Evolutionary conservation across 768 basidiomycete genomes (phyloP), one percentile per base, ranked within the genome.

Genomic region (Suillus paluster): DNA sequence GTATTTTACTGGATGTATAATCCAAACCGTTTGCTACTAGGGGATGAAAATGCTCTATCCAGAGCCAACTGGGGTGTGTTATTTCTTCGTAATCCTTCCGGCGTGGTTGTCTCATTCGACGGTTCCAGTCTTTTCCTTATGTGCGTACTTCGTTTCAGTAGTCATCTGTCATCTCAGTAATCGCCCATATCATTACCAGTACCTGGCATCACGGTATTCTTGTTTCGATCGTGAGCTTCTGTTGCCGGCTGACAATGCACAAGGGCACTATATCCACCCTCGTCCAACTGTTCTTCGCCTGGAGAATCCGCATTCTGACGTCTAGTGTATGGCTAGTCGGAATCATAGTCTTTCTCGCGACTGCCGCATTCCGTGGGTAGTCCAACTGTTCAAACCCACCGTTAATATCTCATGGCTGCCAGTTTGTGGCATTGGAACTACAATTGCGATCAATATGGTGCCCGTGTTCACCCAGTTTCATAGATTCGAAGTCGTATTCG

Each of bases 351-450:
- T 2, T 62, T 27, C 54, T 70, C 41, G 69, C 66, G n/a, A 21
- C 66, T 36, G 55, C 36, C 54, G 73, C 68, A 34, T 63, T 69
- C 55, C 17, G 68, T 71, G 46, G 53, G 69, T 55, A 34, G 30
- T 38, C 3, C 12, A 15, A 27, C 2, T 27, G 17, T 67, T n/a
- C 25, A 33, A 25, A 33, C 56, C 25, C 25, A 19, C 55, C 46
- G 52, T 53, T 60, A 39, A 34, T 53, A 42, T 30, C 63, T 68
- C 46, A 15, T 14, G 19, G 34, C 11, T 5, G 9, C 66, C 60
- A 76, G 75, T 71, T 12, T 68, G 54, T 42, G 71, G 70, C n/a
- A 67, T 79, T 34, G 78, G 72, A 21, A 69, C 70, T 30, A 59
- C 76, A 1, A 62, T 77, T 25, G 75, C 71, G 45, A 64, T 73